Conservation (phyloP, 225 moss, liverwort and hornwort species). For the Sphagnum tenellum region DNA sequence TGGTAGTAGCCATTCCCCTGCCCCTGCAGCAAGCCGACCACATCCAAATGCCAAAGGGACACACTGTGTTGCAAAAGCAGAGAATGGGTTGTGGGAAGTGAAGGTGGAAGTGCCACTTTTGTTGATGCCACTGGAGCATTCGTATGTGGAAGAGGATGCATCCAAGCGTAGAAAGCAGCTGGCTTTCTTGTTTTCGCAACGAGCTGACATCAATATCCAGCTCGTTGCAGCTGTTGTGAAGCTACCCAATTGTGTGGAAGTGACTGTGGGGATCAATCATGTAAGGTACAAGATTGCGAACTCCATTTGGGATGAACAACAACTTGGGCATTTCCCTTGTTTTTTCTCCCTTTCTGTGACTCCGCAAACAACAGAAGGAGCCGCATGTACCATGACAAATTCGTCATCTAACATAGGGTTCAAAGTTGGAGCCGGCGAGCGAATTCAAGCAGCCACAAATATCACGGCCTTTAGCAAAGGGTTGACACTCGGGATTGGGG, state of each 20-base stretch:
- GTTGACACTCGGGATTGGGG: constrained; percentile 9
- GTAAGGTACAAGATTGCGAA: constrained; percentile 46
- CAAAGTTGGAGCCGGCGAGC: constrained; percentile 34
- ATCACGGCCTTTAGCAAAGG: constrained; percentile 17
- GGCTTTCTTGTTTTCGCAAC: constrained; percentile 33
- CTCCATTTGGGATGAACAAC: constrained; percentile 25
- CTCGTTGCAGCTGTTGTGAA: constrained; percentile 9
- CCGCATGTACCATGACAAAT: constrained; percentile 42
- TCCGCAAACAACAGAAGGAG: constrained; percentile 29
- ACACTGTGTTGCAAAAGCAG: constrained; percentile 30
- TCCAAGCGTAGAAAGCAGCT: constrained; percentile 48
- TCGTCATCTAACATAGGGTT: constrained; percentile 26
- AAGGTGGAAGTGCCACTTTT: constrained; percentile 37
- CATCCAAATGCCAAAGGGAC: constrained; percentile 16
- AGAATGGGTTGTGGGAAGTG: constrained; percentile 45
- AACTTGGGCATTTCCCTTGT: constrained; percentile 42
- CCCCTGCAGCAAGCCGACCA: too few species aligned
- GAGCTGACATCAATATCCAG: constrained; percentile 42
- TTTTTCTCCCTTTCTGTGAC: constrained; percentile 31
- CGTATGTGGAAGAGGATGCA: constrained; percentile 27
- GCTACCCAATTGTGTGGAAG: constrained; percentile 12
- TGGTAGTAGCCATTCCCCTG: constrained; percentile 29
- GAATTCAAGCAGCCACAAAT: constrained; percentile 17
- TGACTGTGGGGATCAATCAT: constrained; percentile 41
- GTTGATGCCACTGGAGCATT: constrained; percentile 48